Evolutionary conservation across 768 basidiomycete genomes (phyloP), one percentile per base, ranked within the genome.

Genomic region (Kwoniella europaea): DNA sequence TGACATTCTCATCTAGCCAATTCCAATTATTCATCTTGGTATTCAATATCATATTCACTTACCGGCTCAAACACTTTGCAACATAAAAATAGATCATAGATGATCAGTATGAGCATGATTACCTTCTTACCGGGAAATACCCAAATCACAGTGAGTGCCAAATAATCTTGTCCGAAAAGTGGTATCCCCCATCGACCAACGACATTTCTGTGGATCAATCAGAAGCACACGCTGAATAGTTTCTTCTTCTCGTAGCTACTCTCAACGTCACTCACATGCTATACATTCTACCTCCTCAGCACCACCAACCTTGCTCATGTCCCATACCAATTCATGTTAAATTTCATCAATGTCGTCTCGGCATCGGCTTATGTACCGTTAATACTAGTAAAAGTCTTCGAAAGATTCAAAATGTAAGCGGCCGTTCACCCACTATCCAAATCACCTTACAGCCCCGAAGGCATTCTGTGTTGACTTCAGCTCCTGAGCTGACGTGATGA

Each of bases 111-210:
- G 7, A 10, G 24, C 18, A 22, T 56, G 10, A 50, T 18, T 10
- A 53, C 22, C 24, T 53, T 41, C 52, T 55, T 56, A 10, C 52
- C 29, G 41, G 50, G 63, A 24, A 63, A 63, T 50, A 22, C 42
- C 65, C 52, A 55, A 13, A 65, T 65, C 18, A 58, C 65, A 27
- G 65, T 65, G 55, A 63, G 62, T 62, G 24, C 54, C 10, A 13
- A 5, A 9, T n/a, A 4, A 18, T 20, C 54, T 5, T 55, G 1
- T 55, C 4, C 24, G 18, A 7, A 4, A 43, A n/a, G 13, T 18
- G 13, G 18, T 41, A 12, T 41, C 1, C 18, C 58, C 9, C 41
- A 20, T 12, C 27, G 12, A 27, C 7, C 22, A 57, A 57, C 22
- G 55, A 57, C 55, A 57, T 6, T 4, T 27, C 27, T 57, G 55